phyloP scores from a whole-genome alignment of 768 basidiomycete genomes.

The Naganishia antarctica region DNA sequence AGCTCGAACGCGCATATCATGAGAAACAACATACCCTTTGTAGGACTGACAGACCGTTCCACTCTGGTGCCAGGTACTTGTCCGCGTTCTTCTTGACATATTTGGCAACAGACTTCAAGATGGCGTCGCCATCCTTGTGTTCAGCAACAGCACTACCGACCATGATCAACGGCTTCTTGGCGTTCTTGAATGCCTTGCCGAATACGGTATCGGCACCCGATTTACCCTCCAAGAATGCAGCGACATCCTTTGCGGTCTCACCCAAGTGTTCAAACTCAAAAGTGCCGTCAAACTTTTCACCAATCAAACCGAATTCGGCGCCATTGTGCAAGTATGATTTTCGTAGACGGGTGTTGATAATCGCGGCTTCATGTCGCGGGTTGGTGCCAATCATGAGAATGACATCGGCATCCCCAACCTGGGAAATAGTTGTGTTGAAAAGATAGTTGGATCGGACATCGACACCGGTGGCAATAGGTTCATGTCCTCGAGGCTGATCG shows the following conservation, averaged over 20 bases:
- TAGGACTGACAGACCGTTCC: slow-evolving; percentile 90
- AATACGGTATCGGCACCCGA: slow-evolving; percentile 56
- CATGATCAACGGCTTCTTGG: slow-evolving; percentile 86
- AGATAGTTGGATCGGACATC: slow-evolving; percentile 94
- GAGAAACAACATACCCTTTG: slow-evolving; percentile 64
- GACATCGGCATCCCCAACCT: slow-evolving; percentile 82
- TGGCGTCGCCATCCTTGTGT: slow-evolving; percentile 73
- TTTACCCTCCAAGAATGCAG: slow-evolving; percentile 67
- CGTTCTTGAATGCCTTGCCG: slow-evolving; percentile 76
- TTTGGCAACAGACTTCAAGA: slow-evolving; percentile 69
- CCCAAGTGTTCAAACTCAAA: slow-evolving; percentile 94
- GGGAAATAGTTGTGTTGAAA: slow-evolving; percentile 88
- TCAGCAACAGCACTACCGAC: slow-evolving; percentile 82
- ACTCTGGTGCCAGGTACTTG: slow-evolving; percentile 74
- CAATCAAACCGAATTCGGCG: slow-evolving; percentile 81
- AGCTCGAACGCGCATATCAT: not conserved
- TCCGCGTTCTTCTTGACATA: slow-evolving; percentile 73
- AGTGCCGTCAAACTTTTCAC: slow-evolving; percentile 81
- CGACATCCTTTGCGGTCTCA: slow-evolving; percentile 64
- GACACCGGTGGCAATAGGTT: slow-evolving; percentile 70
- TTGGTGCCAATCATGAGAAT: slow-evolving; percentile 94
- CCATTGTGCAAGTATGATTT: slow-evolving; percentile 86
- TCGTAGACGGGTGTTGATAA: slow-evolving; percentile 92
- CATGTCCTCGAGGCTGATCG: slow-evolving; percentile 66
- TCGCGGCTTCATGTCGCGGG: slow-evolving; percentile 93